Base-by-base conservation (phyloP, 1,284 basidiomycete genomes). In the Ganoderma resinaceum region DNA sequence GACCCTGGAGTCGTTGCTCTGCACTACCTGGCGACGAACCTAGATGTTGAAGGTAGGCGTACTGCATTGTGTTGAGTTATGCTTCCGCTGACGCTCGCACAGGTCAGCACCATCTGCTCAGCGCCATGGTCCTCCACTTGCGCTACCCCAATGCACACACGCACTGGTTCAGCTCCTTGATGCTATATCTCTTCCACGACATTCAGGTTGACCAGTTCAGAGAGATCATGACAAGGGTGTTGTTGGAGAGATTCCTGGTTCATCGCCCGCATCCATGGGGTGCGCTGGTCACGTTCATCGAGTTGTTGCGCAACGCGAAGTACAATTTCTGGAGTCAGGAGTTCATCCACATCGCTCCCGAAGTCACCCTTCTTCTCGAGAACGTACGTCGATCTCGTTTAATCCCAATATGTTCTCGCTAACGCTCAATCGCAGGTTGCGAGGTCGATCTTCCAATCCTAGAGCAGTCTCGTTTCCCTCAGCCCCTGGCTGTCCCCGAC, bases 261-360 rank as follows among this genome's bases (percentile, higher is more conserved):
- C 91, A 96, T 78, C 91, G 95, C 55, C 97, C 97, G 64, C 97
- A 99, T 77, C 96, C 97, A n/a, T 99, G 96, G 95, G 97, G 97
- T 68, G 90, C 96, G 55, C 82, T 98, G 70, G 90, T 95, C 74
- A 96, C 95, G 2, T 98, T 99, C 82, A 95, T 97, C 75, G 95
- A 98, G 82, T 83, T 97, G 69, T 87, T 97, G 63, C 88, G 91
- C 70, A 95, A 94, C 80, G 86, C 88, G 65, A 93, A 91, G 81
- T 95, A 95, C 75, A 92, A 93, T 70, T 95, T 95, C 84, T 94
- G 93, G 92, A 91, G 84, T 83, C 93, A 92, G 78, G 90, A 92
- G 68, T 95, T 94, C 78, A 87, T 94, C 73, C 89, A 89, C 73
- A 86, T 93, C 76, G 90, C 90, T 68, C 93, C 93, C 42, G 93